phyloP scores from a whole-genome alignment of 306 rosid species.

The Hippophae gyantsensis region DNA sequence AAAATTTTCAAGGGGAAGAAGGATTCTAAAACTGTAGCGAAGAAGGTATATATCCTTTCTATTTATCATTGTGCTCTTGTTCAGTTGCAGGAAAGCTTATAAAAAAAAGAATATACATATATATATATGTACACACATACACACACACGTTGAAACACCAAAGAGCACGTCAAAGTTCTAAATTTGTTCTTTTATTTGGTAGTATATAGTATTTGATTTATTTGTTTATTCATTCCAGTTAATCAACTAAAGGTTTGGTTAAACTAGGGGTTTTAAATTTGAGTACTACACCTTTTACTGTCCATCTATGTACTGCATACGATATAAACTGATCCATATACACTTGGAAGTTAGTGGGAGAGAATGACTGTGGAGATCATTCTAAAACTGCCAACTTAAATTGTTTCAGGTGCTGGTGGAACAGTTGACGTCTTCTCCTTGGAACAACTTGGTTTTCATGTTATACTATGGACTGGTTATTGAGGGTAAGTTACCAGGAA shows the following conservation, averaged over 20 bases:
- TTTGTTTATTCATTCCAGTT: no score
- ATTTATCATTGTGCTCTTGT: constrained; percentile 8
- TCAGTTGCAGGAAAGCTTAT: constrained; percentile 1
- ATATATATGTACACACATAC: no score
- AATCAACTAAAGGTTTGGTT: no score
- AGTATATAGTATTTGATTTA: no score
- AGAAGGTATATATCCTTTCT: constrained; percentile 46
- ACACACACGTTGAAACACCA: background rate
- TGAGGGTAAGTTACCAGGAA: constrained; percentile 51
- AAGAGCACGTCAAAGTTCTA: no score
- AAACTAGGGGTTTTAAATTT: no score
- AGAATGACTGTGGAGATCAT: no score
- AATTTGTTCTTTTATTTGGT: no score
- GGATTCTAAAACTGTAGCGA: constrained; percentile 77
- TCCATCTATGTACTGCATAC: no score
- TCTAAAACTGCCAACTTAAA: constrained; percentile 3
- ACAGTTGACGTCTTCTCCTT: constrained; percentile 80
- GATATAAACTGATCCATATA: no score
- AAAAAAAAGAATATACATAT: background rate
- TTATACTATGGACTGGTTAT: constrained; percentile 63
- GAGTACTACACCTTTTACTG: no score
- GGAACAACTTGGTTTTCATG: constrained; percentile 83
- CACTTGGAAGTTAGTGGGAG: no score
- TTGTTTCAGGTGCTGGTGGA: constrained; percentile 72
- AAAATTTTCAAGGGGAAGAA: constrained; percentile 87